Percentiles rank a stretch among this genome's conserved stretches.
phyloP scores from a whole-genome alignment of 331 rosid genomes.

The Quercus phellos region DNA sequence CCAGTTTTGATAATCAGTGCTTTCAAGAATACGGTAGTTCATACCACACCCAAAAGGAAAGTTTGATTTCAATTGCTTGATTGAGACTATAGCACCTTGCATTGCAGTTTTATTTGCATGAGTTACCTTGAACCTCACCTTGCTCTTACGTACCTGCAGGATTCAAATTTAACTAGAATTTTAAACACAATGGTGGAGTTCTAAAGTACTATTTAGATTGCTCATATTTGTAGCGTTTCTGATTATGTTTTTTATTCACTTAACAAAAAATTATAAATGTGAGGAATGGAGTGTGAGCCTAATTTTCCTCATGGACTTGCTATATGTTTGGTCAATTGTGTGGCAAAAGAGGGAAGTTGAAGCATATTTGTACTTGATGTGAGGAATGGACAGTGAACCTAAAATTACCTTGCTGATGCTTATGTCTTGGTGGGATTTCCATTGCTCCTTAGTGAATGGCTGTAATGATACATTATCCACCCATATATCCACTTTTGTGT shows the following conservation, averaged over 20 bases:
- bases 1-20: slow-evolving; percentile 52
- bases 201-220: background rate
- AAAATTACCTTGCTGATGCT: slow-evolving; percentile 48
- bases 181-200: background rate
- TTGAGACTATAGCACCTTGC: slow-evolving; percentile 32
- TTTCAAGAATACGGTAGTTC: slow-evolving; percentile 49
- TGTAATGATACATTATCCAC: slow-evolving; percentile 68
- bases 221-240: background rate
- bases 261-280: no score
- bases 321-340: no score
- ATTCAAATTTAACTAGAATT: background rate
- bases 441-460: slow-evolving; percentile 64
- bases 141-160: slow-evolving; percentile 54
- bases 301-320: no score
- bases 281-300: no score
- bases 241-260: background rate
- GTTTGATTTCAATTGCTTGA: slow-evolving; percentile 29
- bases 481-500: slow-evolving; percentile 57
- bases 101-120: slow-evolving; percentile 32
- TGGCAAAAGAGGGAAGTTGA: no score
- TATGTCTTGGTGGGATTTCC: slow-evolving; percentile 70
- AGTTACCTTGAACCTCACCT: slow-evolving; percentile 43
- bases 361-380: no score
- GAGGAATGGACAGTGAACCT: no score
- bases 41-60: slow-evolving; percentile 72